A percentile compares a stretch with the other conserved stretches of the same genome.
phyloP scores from a whole-genome alignment of 345 rosid genomes.

The Excoecaria cochinchinensis region DNA sequence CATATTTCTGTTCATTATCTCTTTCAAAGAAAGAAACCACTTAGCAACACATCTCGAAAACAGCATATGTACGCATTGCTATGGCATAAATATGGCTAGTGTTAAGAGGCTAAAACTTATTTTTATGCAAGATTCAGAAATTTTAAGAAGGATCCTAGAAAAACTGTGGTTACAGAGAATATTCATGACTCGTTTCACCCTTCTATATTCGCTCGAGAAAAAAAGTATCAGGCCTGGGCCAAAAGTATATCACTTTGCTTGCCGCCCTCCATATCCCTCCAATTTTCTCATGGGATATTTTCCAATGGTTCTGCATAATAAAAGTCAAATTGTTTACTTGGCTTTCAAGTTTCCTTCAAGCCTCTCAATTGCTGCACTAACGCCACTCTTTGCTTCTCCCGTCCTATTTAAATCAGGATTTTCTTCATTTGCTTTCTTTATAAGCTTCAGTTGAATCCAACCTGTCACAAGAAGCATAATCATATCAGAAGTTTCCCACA shows the following conservation, averaged over 20 bases:
- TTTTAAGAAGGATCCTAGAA: background rate
- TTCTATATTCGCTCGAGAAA: background rate
- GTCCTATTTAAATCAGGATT: conserved; percentile 24
- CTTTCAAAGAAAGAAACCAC: too few species aligned
- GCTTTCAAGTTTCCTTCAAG: conserved; percentile 55
- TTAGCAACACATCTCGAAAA: too few species aligned
- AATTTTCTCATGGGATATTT: background rate
- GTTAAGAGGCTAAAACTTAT: background rate
- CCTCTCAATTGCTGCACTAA: conserved; percentile 79
- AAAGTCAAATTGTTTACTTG: conserved; percentile 22
- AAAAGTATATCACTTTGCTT: background rate
- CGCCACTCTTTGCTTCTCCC: conserved; percentile 55
- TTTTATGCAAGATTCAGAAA: background rate
- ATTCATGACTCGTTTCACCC: background rate
- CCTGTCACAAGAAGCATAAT: conserved; percentile 40
- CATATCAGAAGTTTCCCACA: conserved; percentile 1
- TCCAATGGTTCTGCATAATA: background rate
- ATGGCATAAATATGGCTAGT: too few species aligned
- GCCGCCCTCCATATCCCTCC: background rate
- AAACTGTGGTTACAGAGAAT: background rate
- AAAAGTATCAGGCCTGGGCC: background rate
- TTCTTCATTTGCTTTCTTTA: conserved; percentile 81
- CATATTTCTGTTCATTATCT: too few species aligned
- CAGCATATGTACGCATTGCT: background rate
- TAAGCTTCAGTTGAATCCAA: conserved; percentile 83